These are phyloP conservation scores for Seiridium unicorne DNA, from an alignment of 2,329 filamentous ascomycete species.

Conservation along the genomic window DNA sequence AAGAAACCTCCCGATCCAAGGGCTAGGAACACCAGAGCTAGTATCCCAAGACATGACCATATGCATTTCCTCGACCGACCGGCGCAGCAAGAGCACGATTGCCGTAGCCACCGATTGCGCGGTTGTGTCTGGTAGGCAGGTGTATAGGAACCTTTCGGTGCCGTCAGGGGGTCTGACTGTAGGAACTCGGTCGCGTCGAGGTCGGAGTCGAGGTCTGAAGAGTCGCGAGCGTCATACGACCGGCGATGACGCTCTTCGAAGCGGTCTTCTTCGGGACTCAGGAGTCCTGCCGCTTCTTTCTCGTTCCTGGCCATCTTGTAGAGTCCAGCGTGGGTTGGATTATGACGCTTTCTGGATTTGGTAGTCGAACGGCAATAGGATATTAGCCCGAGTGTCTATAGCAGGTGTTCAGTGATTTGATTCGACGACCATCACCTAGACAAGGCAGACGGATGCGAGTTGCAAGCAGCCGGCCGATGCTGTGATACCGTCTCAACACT, in stretches of 20 bases:
- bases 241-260: constrained; percentile 24
- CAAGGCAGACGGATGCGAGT: not conserved
- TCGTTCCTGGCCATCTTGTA: constrained; percentile 14
- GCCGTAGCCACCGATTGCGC: constrained; percentile 22
- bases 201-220: constrained; percentile 28
- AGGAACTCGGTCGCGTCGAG: constrained; percentile 38
- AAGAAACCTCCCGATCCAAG: constrained; percentile 42
- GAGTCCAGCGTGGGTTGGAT: constrained; percentile 12
- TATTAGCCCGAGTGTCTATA: too few relatives aligned
- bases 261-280: constrained; percentile 22
- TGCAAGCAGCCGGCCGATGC: not conserved
- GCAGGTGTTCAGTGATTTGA: too few relatives aligned
- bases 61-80: constrained; percentile 35
- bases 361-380: too few relatives aligned
- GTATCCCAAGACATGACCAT: constrained; percentile 25
- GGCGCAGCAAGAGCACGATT: constrained; percentile 19
- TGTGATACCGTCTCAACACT: not conserved
- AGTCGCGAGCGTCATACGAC: constrained; percentile 27
- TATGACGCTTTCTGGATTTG: too few relatives aligned
- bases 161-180: constrained; percentile 29
- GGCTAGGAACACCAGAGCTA: constrained; percentile 33
- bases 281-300: constrained; percentile 17
- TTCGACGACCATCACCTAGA: not conserved
- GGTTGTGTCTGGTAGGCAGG: constrained; percentile 17
- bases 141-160: constrained; percentile 14